phyloP scores from a whole-genome alignment of 1,139 yeast genomes.

The Saccharomycopsis phalli region DNA sequence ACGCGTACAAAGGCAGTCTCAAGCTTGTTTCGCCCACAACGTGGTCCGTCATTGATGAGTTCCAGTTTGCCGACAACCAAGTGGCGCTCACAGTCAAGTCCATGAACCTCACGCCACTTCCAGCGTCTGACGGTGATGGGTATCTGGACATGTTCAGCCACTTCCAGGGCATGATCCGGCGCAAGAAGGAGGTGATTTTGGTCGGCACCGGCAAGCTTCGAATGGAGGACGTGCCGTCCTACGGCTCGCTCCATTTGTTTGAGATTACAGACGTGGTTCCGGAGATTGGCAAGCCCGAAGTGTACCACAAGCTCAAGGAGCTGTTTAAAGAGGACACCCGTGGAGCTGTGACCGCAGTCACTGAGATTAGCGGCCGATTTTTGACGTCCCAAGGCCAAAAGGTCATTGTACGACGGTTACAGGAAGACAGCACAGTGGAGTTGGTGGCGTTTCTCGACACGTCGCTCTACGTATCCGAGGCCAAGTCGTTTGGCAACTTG shows the following conservation, averaged over 20 bases:
- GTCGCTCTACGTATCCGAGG: conserved; percentile 67
- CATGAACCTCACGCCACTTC: conserved; percentile 45
- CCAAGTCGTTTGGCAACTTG: conserved; percentile 77
- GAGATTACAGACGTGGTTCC: conserved; percentile 84
- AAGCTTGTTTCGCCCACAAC: conserved; percentile 63
- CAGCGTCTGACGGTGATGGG: conserved; percentile 20
- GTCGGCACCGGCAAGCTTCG: conserved; percentile 73
- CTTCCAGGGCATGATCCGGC: conserved; percentile 28
- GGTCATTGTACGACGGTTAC: conserved; percentile 70
- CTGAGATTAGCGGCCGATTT: conserved; percentile 79
- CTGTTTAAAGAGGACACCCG: conserved; percentile 69
- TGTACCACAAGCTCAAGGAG: conserved; percentile 68
- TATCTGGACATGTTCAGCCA: too few species aligned
- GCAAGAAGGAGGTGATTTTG: conserved; percentile 60
- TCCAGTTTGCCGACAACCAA: conserved; percentile 61
- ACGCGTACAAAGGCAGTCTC: conserved; percentile 49
- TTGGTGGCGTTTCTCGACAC: conserved; percentile 94
- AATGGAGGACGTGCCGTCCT: conserved; percentile 75
- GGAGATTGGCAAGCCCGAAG: conserved; percentile 82
- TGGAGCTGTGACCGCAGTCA: conserved; percentile 76
- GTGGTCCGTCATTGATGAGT: conserved; percentile 70
- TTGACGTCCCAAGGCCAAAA: conserved; percentile 87
- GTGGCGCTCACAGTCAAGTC: conserved; percentile 52
- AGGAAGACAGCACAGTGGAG: conserved; percentile 68
- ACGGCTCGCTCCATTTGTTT: conserved; percentile 67